Evolutionary conservation across 2,329 filamentous ascomycete genomes (phyloP).

Genomic region (Zasmidium angulare): DNA sequence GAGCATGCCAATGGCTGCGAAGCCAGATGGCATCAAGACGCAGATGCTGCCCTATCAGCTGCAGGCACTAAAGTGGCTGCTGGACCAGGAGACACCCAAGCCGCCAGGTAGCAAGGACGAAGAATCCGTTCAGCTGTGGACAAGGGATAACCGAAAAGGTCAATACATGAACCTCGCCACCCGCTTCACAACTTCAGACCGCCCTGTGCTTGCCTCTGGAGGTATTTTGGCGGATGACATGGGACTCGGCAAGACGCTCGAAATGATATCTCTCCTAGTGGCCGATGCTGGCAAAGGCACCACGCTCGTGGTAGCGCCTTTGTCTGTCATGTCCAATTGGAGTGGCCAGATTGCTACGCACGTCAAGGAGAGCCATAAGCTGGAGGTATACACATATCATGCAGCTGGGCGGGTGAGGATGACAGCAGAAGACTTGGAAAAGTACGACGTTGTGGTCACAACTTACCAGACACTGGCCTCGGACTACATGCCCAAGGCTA

Average conservation of each 20-base stretch:
- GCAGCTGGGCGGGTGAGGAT: slow-evolving; percentile 60
- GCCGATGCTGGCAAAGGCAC: slow-evolving; percentile 55
- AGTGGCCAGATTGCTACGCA: slow-evolving; percentile 73
- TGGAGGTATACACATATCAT: slow-evolving; percentile 74
- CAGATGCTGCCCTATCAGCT: slow-evolving; percentile 76
- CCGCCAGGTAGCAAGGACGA: slow-evolving; percentile 60
- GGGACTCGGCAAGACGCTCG: slow-evolving; percentile 86
- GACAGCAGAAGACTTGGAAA: slow-evolving; percentile 55
- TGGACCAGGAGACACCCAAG: slow-evolving; percentile 69
- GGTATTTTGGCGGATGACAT: slow-evolving; percentile 91
- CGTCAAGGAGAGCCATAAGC: slow-evolving; percentile 60
- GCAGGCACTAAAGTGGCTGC: slow-evolving; percentile 79
- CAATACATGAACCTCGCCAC: slow-evolving; percentile 69
- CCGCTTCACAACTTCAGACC: slow-evolving; percentile 59
- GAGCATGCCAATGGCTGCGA: slow-evolving; percentile 69
- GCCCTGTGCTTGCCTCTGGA: slow-evolving; percentile 69
- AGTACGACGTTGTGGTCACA: slow-evolving; percentile 77
- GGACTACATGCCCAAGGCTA: slow-evolving; percentile 59
- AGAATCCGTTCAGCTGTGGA: slow-evolving; percentile 77
- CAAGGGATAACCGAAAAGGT: slow-evolving; percentile 49
- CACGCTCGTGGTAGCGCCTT: slow-evolving; percentile 77
- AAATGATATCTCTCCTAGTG: slow-evolving; percentile 78
- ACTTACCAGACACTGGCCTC: slow-evolving; percentile 75
- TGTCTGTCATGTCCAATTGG: slow-evolving; percentile 92
- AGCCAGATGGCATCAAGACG: slow-evolving; percentile 65